These are phyloP conservation scores for Microsporum ferrugineum DNA, from an alignment of 2,329 filamentous ascomycete species.

Conservation along the genomic window DNA sequence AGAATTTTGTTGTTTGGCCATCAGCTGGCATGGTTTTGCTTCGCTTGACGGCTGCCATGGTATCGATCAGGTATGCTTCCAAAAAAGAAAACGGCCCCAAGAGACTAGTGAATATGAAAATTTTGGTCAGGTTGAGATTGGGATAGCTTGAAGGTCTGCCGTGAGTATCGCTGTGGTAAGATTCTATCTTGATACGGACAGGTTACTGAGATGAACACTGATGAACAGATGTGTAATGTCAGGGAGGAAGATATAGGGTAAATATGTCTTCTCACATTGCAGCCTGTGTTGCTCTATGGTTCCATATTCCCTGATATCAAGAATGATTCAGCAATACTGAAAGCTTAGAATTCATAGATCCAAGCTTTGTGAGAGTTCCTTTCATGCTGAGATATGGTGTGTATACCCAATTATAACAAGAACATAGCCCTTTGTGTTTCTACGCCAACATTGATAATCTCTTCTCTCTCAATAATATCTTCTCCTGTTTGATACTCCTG, in stretches of 20 bases:
- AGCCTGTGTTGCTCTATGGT: not conserved
- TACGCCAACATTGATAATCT: not conserved
- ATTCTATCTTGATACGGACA: not conserved
- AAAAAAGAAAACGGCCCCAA: too few species aligned
- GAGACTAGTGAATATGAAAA: not conserved
- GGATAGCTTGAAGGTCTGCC: not conserved
- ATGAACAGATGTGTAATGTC: slow-evolving; percentile 1
- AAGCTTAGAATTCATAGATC: not conserved
- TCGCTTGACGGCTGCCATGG: slow-evolving; percentile 28
- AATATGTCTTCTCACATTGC: not conserved
- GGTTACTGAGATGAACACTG: not conserved
- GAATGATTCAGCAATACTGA: not conserved
- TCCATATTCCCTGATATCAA: not conserved
- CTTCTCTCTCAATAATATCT: not conserved
- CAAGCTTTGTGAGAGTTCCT: not conserved
- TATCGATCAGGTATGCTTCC: not conserved
- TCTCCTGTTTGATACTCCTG: not conserved
- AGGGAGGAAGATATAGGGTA: not conserved
- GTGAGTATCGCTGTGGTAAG: not conserved
- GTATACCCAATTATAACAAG: not conserved
- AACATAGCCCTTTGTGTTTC: slow-evolving; percentile 3
- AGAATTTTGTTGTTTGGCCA: slow-evolving; percentile 39
- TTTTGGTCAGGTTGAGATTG: not conserved
- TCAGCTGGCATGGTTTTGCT: slow-evolving; percentile 39
- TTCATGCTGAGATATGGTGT: not conserved